Evolutionary conservation across 106 monocot genomes (phyloP).

Genomic region (Acorus calamus): DNA sequence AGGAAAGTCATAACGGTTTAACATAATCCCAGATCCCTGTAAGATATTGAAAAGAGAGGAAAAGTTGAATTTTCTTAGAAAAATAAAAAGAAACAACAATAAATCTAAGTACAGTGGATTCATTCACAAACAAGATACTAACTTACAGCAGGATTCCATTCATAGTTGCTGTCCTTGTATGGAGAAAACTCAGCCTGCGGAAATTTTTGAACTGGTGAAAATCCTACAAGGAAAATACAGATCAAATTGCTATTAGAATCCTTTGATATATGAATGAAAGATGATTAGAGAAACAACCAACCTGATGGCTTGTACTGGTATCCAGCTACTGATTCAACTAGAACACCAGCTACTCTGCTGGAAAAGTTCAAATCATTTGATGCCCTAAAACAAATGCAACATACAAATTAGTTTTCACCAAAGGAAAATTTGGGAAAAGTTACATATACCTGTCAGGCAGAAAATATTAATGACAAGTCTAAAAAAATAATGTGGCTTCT

Average conservation of each 20-base stretch:
- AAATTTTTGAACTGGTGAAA: slow-evolving; percentile 78
- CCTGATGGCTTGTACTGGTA: slow-evolving; percentile 28
- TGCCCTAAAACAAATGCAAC: slow-evolving; percentile 30
- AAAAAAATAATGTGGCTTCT: too few relatives aligned
- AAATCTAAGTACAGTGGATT: too few relatives aligned
- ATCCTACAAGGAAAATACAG: slow-evolving; percentile 29
- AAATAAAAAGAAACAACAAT: too few relatives aligned
- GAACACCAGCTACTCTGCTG: slow-evolving; percentile 66
- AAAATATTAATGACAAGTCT: too few relatives aligned
- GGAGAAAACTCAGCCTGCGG: slow-evolving; percentile 82
- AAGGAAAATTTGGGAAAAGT: not conserved
- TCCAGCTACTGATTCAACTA: slow-evolving; percentile 47
- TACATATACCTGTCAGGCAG: too few relatives aligned
- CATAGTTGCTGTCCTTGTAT: slow-evolving; percentile 44
- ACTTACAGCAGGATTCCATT: slow-evolving; percentile 79
- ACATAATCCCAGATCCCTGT: slow-evolving; percentile 95
- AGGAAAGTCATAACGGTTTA: slow-evolving; percentile 67
- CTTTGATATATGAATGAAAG: not conserved
- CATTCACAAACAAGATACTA: not conserved
- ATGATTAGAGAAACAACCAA: slow-evolving; percentile 6
- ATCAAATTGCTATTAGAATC: not conserved
- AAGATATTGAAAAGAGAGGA: slow-evolving; percentile 5
- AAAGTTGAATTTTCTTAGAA: too few relatives aligned
- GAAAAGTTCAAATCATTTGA: slow-evolving; percentile 54
- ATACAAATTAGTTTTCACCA: not conserved